phyloP scores from a whole-genome alignment of 2,329 filamentous ascomycete species.

The Zymoseptoria passerinii region DNA sequence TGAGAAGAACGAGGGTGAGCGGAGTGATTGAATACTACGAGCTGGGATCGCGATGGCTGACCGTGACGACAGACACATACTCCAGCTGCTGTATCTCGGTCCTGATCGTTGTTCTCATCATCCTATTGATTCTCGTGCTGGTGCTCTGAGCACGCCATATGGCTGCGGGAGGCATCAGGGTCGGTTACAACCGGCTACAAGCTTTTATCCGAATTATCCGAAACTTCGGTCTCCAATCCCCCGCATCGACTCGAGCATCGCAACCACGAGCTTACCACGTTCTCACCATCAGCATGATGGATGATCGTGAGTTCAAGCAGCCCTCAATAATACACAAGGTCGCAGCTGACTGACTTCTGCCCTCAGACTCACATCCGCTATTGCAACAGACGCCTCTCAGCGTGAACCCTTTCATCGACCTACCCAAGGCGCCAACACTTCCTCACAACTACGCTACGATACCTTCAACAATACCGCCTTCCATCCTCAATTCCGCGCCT shows the following conservation, averaged over 20 bases:
- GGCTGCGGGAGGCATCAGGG: neutral
- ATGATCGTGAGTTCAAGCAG: slow-evolving; percentile 1
- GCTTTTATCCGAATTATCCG: neutral
- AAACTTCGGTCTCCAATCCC: neutral
- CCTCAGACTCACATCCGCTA: slow-evolving; percentile 61
- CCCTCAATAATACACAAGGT: neutral
- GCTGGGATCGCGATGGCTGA: slow-evolving; percentile 4
- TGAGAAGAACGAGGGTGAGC: slow-evolving; percentile 77
- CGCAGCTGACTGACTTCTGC: neutral
- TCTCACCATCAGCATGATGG: neutral
- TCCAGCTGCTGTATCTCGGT: slow-evolving; percentile 88
- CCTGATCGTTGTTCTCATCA: slow-evolving; percentile 78
- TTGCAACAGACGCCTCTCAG: slow-evolving; percentile 88
- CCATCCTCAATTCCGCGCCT: slow-evolving; percentile 46
- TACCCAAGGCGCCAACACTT: slow-evolving; percentile 81
- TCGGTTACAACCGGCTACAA: neutral
- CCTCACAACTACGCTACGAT: slow-evolving; percentile 93
- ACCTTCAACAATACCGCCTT: slow-evolving; percentile 74
- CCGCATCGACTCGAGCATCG: neutral
- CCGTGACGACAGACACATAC: slow-evolving; percentile 45
- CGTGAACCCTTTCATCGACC: slow-evolving; percentile 85
- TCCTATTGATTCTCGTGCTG: slow-evolving; percentile 72
- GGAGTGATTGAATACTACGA: slow-evolving; percentile 15
- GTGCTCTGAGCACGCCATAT: slow-evolving; percentile 41
- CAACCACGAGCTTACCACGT: neutral